A percentile compares a stretch with the other conserved stretches of the same genome.
These are phyloP conservation scores for Cicer bijugum DNA, from an alignment of 306 rosid species.

Conservation along the genomic window DNA sequence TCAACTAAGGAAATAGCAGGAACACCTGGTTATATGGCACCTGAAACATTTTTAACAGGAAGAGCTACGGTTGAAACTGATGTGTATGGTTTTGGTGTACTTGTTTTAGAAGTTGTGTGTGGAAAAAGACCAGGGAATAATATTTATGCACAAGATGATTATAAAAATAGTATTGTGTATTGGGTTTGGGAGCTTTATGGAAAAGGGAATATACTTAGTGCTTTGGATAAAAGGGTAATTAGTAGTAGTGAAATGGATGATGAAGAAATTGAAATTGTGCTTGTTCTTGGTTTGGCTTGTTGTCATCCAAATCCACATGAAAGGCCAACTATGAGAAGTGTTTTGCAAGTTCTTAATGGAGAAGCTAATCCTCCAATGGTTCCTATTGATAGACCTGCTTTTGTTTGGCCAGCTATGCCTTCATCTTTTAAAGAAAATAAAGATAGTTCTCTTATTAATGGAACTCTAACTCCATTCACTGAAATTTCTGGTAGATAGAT, in stretches of 20 bases:
- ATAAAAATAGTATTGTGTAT: conserved; percentile 61
- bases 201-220: conserved; percentile 46
- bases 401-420: conserved; percentile 76
- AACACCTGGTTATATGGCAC: conserved; percentile 88
- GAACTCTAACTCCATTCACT: conserved; percentile 46
- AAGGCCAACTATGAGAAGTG: conserved; percentile 71
- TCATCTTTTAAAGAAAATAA: conserved; percentile 50
- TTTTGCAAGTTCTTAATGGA: conserved; percentile 62
- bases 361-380: conserved; percentile 58
- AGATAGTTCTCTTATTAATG: conserved; percentile 25
- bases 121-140: conserved; percentile 65
- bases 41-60: conserved; percentile 65
- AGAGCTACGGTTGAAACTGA: conserved; percentile 80
- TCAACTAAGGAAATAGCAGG: conserved; percentile 79
- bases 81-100: conserved; percentile 76
- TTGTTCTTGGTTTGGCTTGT: conserved; percentile 72
- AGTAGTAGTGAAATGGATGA: too few species aligned
- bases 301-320: conserved; percentile 81
- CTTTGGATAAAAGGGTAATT: conserved; percentile 49
- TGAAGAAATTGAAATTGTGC: conserved; percentile 42
- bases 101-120: conserved; percentile 64
- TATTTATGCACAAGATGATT: conserved; percentile 45
- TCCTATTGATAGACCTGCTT: conserved; percentile 63
- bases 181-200: conserved; percentile 74
- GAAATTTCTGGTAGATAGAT: conserved; percentile 57